Base-by-base conservation (phyloP, 2,329 filamentous ascomycete species). In the Fulvia fulva region DNA sequence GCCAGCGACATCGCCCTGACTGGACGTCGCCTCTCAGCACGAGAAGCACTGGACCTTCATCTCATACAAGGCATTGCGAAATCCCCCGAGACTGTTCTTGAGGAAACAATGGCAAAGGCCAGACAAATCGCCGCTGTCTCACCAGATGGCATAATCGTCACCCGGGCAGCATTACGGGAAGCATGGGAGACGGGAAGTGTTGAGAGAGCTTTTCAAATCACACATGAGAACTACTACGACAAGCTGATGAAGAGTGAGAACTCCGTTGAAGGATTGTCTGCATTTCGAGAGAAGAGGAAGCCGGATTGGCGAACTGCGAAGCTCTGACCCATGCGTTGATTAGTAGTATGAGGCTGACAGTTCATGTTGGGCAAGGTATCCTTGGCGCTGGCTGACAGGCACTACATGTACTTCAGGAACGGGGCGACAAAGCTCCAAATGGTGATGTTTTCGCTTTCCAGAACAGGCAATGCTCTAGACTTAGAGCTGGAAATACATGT, bases 1-100 rank as follows among this genome's bases (percentile, higher is more conserved):
- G 79, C 79, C 3, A 76, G 75, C 16, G 80, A 82, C 57, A 76
- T 82, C 58, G 79, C 77, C 1, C 63, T 82, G 30, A 78, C 80
- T 0, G 79, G 78, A 6, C 73, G 74, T 5, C 70, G 73, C 12
- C 73, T 81, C 1, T 73, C 74, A 1, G 79, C 80, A 1, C 67
- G 76, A 30, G 76, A 79, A 51, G 74, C 74, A 21, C 68, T 73
- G 50, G 69, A 75, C 52, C 73, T 72, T 63, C 73, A 69, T 56
- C 71, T 75, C 32, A 70, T 79, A 53, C 73, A 75, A 55, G 68
- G 71, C 8, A 72, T 79, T 51, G 66, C 70, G 1, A 62, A 68
- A n/a, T 55, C 61, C 12, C 63, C 65, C 1, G 71, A 72, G 26
- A 63, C 66, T 2, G 65, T 75, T 1, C 58, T 75, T 1, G 57